Evolutionary conservation across 495 filamentous ascomycete genomes (phyloP).

Genomic region (Neurospora pannonica): DNA sequence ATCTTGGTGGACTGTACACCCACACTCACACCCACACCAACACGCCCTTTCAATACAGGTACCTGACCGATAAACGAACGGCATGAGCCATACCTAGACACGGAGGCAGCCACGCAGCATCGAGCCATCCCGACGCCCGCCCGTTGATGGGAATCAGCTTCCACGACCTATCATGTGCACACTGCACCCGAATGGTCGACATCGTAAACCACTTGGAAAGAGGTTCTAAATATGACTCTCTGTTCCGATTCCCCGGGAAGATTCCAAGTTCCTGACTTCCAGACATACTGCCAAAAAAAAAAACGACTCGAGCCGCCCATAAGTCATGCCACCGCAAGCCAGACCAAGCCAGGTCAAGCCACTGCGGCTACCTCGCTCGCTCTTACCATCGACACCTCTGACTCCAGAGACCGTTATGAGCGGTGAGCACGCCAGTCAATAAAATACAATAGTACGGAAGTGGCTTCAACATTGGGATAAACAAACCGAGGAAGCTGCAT

Average conservation of each 20-base stretch:
- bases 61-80: neutral
- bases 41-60: neutral
- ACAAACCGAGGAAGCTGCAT: neutral
- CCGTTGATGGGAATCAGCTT: neutral
- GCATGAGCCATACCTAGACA: neutral
- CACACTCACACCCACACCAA: neutral
- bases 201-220: neutral
- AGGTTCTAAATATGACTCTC: neutral
- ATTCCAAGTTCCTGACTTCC: neutral
- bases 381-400: neutral
- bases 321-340: neutral
- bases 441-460: neutral
- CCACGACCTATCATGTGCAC: too few relatives aligned
- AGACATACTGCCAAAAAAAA: neutral
- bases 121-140: neutral
- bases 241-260: neutral
- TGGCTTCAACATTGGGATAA: neutral
- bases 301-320: too few relatives aligned
- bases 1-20: neutral
- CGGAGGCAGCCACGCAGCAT: neutral
- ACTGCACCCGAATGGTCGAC: neutral
- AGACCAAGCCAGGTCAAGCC: neutral
- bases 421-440: neutral
- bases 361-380: neutral
- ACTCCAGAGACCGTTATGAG: neutral